Conservation (phyloP, 805 yeast genomes). For the Sugiyamaella smithiae region DNA sequence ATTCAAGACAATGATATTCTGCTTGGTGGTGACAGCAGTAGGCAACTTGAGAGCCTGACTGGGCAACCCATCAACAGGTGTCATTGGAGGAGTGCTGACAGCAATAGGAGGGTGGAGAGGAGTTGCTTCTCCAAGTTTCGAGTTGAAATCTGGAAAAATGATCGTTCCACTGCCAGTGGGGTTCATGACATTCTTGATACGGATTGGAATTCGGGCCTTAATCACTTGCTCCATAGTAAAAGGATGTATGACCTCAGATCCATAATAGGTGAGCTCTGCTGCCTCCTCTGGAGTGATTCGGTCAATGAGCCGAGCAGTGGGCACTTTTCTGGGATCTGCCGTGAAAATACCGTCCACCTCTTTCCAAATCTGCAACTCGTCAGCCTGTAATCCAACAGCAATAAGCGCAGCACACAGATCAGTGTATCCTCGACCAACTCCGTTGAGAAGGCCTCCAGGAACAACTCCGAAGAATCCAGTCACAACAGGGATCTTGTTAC, state of each 20-base stretch:
- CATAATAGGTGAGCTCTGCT: constrained; percentile 95
- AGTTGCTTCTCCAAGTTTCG: constrained; percentile 79
- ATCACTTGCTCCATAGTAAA: constrained; percentile 98
- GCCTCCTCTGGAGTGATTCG: constrained; percentile 98
- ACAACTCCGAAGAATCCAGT: constrained; percentile 95
- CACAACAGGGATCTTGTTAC: constrained; percentile 70
- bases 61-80: constrained; percentile 37
- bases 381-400: constrained; percentile 90
- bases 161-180: constrained; percentile 92
- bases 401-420: constrained; percentile 96
- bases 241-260: constrained; percentile 97
- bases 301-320: constrained; percentile 76
- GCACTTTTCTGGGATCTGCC: constrained; percentile 96
- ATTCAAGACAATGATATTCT: constrained; percentile 85
- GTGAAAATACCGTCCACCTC: constrained; percentile 99
- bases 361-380: constrained; percentile 96
- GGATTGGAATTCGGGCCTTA: constrained; percentile 90
- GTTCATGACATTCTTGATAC: constrained; percentile 93
- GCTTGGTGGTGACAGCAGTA: constrained; percentile 97
- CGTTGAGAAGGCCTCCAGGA: constrained; percentile 91
- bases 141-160: constrained; percentile 87
- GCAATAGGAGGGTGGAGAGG: constrained; percentile 95
- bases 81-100: not conserved
- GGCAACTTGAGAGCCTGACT: constrained; percentile 36
- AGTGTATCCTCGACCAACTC: constrained; percentile 97